Evolutionary conservation across 768 basidiomycete species (phyloP).

Genomic region (Galerina sulciceps): DNA sequence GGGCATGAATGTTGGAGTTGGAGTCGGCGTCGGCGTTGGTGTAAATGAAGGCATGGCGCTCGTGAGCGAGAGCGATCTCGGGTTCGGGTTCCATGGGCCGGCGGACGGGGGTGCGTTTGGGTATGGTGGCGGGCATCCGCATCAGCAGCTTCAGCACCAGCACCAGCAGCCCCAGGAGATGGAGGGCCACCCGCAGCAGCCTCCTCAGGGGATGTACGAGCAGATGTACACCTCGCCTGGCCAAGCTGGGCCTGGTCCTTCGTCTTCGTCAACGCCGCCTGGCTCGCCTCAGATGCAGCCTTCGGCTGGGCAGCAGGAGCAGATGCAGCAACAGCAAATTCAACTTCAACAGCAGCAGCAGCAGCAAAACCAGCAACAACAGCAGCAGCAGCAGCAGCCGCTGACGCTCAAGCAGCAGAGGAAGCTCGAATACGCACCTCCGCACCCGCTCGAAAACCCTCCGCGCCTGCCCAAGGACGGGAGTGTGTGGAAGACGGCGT

Average conservation of each 20-base stretch:
- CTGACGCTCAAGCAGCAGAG: conserved; percentile 12
- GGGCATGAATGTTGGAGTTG: neutral
- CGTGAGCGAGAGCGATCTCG: conserved; percentile 24
- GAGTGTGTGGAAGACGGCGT: conserved; percentile 29
- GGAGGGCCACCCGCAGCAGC: conserved; percentile 1
- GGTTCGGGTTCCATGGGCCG: conserved; percentile 23
- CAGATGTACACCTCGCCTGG: conserved; percentile 6
- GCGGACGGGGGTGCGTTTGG: conserved; percentile 9
- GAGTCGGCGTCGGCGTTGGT: neutral
- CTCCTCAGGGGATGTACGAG: conserved; percentile 1
- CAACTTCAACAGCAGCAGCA: conserved; percentile 6
- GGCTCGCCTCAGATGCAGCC: neutral
- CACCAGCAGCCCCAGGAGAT: conserved; percentile 7
- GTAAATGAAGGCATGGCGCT: neutral
- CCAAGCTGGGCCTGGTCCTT: conserved; percentile 3
- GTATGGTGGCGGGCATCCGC: conserved; percentile 2
- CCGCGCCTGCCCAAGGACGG: conserved; percentile 20
- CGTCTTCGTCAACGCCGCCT: neutral
- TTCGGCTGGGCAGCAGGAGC: neutral
- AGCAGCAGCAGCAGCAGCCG: conserved; percentile 11
- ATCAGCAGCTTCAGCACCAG: neutral
- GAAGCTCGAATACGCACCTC: conserved; percentile 12
- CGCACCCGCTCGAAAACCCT: conserved; percentile 18
- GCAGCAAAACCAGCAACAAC: conserved; percentile 18
- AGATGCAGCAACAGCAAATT: conserved; percentile 7